Evolutionary conservation across 2,329 filamentous ascomycete genomes (phyloP), one percentile per base, ranked within the genome.

Genomic region (Colletotrichum cereale): DNA sequence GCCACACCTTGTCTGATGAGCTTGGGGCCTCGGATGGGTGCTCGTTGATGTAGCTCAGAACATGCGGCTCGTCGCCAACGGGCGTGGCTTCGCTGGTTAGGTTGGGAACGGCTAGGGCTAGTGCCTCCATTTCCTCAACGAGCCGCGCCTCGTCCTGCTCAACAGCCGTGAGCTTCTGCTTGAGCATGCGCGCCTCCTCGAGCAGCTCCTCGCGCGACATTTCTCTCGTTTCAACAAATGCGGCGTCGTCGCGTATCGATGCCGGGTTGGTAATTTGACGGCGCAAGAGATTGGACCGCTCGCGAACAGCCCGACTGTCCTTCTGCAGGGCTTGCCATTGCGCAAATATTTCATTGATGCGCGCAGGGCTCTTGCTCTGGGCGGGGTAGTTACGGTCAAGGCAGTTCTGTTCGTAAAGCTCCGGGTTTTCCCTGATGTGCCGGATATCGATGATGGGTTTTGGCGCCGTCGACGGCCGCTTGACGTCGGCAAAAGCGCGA

Each of bases 91-190:
- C 81, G 79, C 91, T 93, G 69, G 94, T 97, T 71, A 97, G 86
- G 82, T 98, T 99, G 16, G 96, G 96, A 62, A 98, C 86, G 56
- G 92, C 89, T 1, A 93, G 85, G 2, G 95, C 95, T 67, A 98
- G 87, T 47, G 84, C 82, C 73, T 93, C 88, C 80, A 97, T 95
- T 79, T 95, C 90, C 24, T 82, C 76, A 44, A 83, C 84, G 42
- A 93, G 81, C 10, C 81, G 79, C n/a, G 85, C 84, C 80, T 95
- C 92, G 72, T 87, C 83, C 42, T 84, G 84, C 76, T 93, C 90
- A 66, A 93, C 88, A 5, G 77, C 79, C 0, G 86, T 82, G 14
- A 96, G 85, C 75, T 88, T 81, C 3, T 84, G 81, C 81, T 96
- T 96, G 66, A 95, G 78, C 6, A 77, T 78, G 66, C 89, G 88